Evolutionary conservation across 306 rosid genomes (phyloP).

Genomic region (Carpinus viminea): DNA sequence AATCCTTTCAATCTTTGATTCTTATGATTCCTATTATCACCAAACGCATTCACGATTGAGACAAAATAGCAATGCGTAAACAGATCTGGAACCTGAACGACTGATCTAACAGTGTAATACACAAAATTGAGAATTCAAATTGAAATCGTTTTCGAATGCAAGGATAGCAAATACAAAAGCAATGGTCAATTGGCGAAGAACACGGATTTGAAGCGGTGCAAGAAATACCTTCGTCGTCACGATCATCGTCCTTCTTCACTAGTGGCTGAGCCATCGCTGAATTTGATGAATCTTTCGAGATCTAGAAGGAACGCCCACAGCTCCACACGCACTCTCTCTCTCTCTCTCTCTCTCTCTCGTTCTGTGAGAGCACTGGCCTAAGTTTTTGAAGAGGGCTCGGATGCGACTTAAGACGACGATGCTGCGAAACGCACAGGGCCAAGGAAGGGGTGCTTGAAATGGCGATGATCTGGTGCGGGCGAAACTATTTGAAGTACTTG

Average conservation of each 20-base stretch:
- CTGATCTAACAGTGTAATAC: slow-evolving; percentile 35
- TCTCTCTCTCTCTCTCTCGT: slow-evolving; percentile 7
- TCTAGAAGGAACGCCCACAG: slow-evolving; percentile 35
- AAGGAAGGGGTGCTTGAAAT: slow-evolving; percentile 5
- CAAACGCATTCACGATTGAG: slow-evolving; percentile 6
- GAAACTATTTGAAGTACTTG: rapidly evolving
- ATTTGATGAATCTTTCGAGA: slow-evolving; percentile 46
- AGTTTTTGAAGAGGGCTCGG: slow-evolving; percentile 20
- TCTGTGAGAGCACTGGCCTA: background rate
- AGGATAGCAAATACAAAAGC: background rate
- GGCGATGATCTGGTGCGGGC: slow-evolving; percentile 11
- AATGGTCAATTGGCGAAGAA: slow-evolving; percentile 6
- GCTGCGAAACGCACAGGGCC: background rate
- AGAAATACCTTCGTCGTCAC: slow-evolving; percentile 87
- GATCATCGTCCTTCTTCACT: slow-evolving; percentile 98
- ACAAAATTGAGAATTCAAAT: slow-evolving; percentile 11
- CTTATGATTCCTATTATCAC: background rate
- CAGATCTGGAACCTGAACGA: slow-evolving; percentile 53
- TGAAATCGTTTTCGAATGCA: slow-evolving; percentile 34
- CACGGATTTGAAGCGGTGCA: background rate
- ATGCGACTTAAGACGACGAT: background rate
- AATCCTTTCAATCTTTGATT: slow-evolving; percentile 25
- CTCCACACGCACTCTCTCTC: background rate
- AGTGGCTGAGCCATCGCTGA: slow-evolving; percentile 88
- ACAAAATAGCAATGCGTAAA: slow-evolving; percentile 20